Evolutionary conservation across 495 filamentous ascomycete genomes (phyloP), one percentile per base, ranked within the genome.

Genomic region (Aspergillus biplanus): DNA sequence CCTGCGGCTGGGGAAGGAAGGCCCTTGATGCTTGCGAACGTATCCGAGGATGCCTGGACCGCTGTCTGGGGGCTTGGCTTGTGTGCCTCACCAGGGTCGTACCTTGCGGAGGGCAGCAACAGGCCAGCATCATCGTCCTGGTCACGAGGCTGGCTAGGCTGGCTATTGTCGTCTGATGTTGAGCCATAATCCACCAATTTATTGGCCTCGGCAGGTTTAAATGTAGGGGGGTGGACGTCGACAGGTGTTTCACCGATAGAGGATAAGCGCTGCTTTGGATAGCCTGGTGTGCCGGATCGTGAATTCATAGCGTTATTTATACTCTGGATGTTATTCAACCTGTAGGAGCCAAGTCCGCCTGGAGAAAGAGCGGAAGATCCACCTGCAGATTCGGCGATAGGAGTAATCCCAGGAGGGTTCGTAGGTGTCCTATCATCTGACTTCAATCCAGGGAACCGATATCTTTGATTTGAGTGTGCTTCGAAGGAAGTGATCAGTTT

Each of bases 401-500:
- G 95, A 5, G 96, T 99, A 12, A 90, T 83, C 44, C 89, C 90
- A 5, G 86, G 88, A 33, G 86, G 88, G 67, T 86, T 85, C 50
- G 92, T 90, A 6, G 92, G 91, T 11, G 91, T 93, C 58, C 83
- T 82, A 63, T 92, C 89, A 65, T 90, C 90, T 11, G 80, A 83
- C 56, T 78, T 82, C 32, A 83, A 72, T 16, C 87, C 85, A 39
- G 91, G 89, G 74, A 93, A 92, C 62, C 84, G 86, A 67, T 85
- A 83, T 57, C 85, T 84, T 46, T 84, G 78, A 34, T 77, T 76
- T n/a, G 80, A 75, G 15, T 80, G 70, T n/a, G 83, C 74, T 21
- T 87, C 88, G 59, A 99, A 98, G 0, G 89, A 86, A 7, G 95
- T 99, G 65, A 98, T 96, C 1, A 99, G 84, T 73, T 97, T 98